phyloP scores from a whole-genome alignment of 2,329 filamentous ascomycete genomes.

The Penicillium sp. region DNA sequence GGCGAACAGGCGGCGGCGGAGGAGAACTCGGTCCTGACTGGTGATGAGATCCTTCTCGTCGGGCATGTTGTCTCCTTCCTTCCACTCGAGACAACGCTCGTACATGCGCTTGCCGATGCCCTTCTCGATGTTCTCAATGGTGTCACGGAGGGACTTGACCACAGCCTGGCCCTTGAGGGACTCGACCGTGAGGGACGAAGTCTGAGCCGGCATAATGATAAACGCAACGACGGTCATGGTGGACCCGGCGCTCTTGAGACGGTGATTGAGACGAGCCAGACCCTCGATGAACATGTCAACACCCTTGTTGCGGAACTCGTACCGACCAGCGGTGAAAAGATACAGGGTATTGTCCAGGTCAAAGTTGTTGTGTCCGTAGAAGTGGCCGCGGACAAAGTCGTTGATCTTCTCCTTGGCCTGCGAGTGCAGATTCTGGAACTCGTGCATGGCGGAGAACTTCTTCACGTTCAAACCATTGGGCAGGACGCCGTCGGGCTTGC shows the following conservation, averaged over 20 bases:
- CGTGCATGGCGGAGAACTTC: constrained; percentile 97
- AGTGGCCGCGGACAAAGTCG: constrained; percentile 96
- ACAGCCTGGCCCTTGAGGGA: constrained; percentile 95
- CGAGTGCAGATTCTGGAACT: constrained; percentile 97
- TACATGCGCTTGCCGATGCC: constrained; percentile 93
- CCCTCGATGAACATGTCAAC: constrained; percentile 99
- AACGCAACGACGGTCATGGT: constrained; percentile 96
- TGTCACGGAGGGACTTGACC: constrained; percentile 92
- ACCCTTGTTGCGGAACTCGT: constrained; percentile 97
- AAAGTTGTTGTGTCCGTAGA: constrained; percentile 97
- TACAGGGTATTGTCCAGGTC: constrained; percentile 95
- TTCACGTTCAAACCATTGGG: constrained; percentile 97
- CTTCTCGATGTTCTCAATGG: constrained; percentile 86
- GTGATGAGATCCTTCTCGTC: constrained; percentile 97
- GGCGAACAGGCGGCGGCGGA: constrained; percentile 87
- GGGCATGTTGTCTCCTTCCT: constrained; percentile 87
- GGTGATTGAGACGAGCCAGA: constrained; percentile 88
- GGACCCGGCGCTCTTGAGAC: constrained; percentile 78
- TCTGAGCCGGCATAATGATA: constrained; percentile 98
- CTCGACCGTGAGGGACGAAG: constrained; percentile 89
- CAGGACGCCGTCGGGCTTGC: constrained; percentile 93
- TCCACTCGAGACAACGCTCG: constrained; percentile 91
- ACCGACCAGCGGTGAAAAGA: constrained; percentile 94
- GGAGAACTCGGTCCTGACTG: constrained; percentile 84
- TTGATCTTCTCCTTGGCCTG: constrained; percentile 97